Percentiles rank a stretch among this genome's conserved stretches.
Evolutionary conservation across 2,329 filamentous ascomycete genomes (phyloP).

Genomic region (Lasiodiplodia theobromae): DNA sequence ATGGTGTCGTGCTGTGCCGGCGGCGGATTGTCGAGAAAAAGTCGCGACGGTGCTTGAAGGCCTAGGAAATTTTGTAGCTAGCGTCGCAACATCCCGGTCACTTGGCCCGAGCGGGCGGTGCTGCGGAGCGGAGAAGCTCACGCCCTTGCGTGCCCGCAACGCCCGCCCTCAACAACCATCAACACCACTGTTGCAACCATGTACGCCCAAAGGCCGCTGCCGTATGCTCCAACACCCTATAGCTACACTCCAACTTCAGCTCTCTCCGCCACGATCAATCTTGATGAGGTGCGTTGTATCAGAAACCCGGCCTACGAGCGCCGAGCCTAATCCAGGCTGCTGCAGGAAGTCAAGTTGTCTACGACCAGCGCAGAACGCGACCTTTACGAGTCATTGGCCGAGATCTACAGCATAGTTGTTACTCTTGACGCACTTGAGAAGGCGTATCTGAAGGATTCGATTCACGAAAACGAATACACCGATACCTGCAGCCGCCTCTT

Average conservation of each 20-base stretch:
- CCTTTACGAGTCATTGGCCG: constrained; percentile 92
- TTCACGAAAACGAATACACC: constrained; percentile 90
- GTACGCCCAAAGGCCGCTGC: constrained; percentile 64
- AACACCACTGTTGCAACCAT: constrained; percentile 38
- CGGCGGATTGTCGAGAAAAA: constrained; percentile 3
- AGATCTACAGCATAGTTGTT: constrained; percentile 97
- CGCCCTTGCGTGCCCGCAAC: constrained; percentile 3
- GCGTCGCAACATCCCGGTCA: constrained; percentile 28
- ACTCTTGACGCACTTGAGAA: constrained; percentile 96
- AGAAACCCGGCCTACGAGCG: not conserved
- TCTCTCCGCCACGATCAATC: constrained; percentile 79
- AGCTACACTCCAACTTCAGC: constrained; percentile 85
- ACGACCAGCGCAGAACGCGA: constrained; percentile 88
- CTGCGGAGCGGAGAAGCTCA: constrained; percentile 30
- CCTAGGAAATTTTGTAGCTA: constrained; percentile 33
- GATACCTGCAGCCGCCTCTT: constrained; percentile 93
- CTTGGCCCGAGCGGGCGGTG: constrained; percentile 19
- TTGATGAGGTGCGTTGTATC: constrained; percentile 72
- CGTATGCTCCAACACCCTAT: constrained; percentile 88
- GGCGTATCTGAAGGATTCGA: constrained; percentile 94
- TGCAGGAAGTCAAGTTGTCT: constrained; percentile 88
- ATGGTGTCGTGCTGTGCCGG: constrained; percentile 56
- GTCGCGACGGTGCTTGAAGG: constrained; percentile 3
- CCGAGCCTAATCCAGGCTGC: not conserved
- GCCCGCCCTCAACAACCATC: not conserved